These are phyloP conservation scores for Poteriospumella lacustris DNA, from an alignment of 108 stramenopile species.

Conservation along the genomic window DNA sequence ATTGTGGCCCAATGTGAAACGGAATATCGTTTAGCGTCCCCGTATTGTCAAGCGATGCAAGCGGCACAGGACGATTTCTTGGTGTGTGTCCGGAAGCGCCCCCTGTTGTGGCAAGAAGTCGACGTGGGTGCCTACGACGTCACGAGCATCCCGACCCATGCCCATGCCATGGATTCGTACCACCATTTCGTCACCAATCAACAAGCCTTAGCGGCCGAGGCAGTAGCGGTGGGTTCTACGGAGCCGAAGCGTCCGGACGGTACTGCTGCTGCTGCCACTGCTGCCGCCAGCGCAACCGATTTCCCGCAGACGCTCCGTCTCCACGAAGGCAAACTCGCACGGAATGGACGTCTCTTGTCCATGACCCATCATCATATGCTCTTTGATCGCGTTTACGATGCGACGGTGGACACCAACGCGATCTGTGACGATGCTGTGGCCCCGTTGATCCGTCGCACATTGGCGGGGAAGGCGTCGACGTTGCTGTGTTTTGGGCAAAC, in stretches of 20 bases:
- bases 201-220: too few species aligned
- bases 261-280: too few species aligned
- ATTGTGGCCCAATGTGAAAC: neutral
- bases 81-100: constrained; percentile 21
- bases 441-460: neutral
- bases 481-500: constrained; percentile 23
- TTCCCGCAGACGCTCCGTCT: neutral
- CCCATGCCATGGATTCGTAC: too few species aligned
- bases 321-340: constrained; percentile 6
- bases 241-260: too few species aligned
- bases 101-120: neutral
- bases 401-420: neutral
- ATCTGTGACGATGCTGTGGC: neutral
- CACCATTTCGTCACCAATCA: neutral
- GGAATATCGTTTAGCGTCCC: neutral
- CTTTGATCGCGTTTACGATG: constrained; percentile 2
- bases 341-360: neutral
- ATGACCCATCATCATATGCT: neutral
- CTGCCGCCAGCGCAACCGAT: too few species aligned
- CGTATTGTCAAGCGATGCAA: neutral
- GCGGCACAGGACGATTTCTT: neutral
- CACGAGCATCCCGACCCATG: neutral
- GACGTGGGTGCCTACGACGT: neutral
- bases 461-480: neutral
- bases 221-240: too few species aligned